Conservation (phyloP, 176 grass and related monocot species). For the Pharus latifolius region DNA sequence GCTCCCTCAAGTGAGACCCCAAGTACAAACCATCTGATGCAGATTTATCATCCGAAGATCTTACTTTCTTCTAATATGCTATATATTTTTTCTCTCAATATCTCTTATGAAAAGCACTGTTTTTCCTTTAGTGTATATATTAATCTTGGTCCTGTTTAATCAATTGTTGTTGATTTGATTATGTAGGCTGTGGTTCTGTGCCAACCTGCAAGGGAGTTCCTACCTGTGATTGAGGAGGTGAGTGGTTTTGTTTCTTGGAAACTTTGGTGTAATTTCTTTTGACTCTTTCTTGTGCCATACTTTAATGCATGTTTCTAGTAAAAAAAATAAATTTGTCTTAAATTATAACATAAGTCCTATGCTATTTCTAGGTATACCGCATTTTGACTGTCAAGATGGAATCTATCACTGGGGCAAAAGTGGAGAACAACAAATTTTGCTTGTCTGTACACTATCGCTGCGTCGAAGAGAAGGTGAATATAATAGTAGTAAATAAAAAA, state of each 20-base stretch:
- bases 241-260: neutral
- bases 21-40: neutral
- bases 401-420: conserved; percentile 43
- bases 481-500: too few relatives aligned
- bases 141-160: neutral
- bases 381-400: conserved; percentile 36
- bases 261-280: neutral
- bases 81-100: neutral
- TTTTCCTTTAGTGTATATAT: neutral
- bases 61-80: neutral
- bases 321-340: too few relatives aligned
- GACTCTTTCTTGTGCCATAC: neutral
- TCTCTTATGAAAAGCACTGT: neutral
- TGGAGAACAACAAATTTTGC: conserved; percentile 94
- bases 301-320: too few relatives aligned
- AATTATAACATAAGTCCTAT: neutral
- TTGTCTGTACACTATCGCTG: conserved; percentile 79
- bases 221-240: conserved; percentile 70
- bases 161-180: neutral
- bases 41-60: neutral
- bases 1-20: neutral
- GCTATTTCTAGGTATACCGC: conserved; percentile 42
- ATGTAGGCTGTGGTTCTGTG: conserved; percentile 53
- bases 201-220: conserved; percentile 69
- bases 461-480: conserved; percentile 52